Base-by-base conservation (phyloP, 805 yeast species). In the Ogataea glucozyma region DNA sequence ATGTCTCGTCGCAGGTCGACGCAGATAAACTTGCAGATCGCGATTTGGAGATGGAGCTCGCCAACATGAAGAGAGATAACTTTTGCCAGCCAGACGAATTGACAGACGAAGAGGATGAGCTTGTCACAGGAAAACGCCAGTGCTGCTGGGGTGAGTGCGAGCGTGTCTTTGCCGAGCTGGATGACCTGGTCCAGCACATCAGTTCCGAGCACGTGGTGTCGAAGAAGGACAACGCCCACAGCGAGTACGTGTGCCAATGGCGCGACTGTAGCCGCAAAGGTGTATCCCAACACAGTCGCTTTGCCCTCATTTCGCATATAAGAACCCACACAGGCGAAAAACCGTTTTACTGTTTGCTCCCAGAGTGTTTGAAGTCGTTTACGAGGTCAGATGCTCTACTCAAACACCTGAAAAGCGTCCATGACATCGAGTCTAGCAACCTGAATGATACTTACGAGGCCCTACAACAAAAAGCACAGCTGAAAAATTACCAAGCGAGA, bases 321-420 rank as follows among this genome's bases (percentile, higher is more conserved):
- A 60, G 87, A 42, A 70, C 78, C 1, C 91, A 85, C 58, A 78
- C 85, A 0, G 81, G 84, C 1, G 85, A 83, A 52, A 73, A 73
- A 52, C 87, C 87, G 26, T 81, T 75, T 51, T 75, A 69, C 52
- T 85, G 91, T 58, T 70, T 76, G 1, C 66, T 82, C 11, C 86
- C 86, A 2, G 86, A 81, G 49, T 85, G 91, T 60, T 74, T 72
- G 38, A 71, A 76, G 47, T 72, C 72, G 33, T 83, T 81, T 54
- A 72, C 79, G 0, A 60, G 84, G 41, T 68, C 81, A 1, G 85
- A 79, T 48, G 85, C 83, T 1, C 68, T 85, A 47, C 73, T 81
- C 14, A 76, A 78, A 49, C 91, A 85, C 60, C 68, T 83, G 44
- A 71, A 78, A 31, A 72, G 79, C 0, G 80, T 73, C 1, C 90